These are phyloP conservation scores for Solanum paucissectum DNA, from an alignment of 257 asterid species.

Conservation along the genomic window DNA sequence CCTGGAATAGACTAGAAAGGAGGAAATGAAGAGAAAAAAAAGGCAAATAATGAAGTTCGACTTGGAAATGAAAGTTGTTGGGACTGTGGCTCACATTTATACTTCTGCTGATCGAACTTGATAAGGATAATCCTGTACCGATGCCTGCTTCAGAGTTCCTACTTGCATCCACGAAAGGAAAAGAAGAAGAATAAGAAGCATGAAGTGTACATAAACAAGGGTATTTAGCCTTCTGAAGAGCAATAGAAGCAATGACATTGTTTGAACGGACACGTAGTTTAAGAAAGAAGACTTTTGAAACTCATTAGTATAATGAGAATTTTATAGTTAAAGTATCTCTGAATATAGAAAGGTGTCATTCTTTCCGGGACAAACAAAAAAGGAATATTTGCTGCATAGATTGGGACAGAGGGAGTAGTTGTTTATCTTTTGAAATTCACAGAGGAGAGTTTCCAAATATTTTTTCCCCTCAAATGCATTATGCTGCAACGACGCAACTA, in stretches of 20 bases:
- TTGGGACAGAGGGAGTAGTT: background rate
- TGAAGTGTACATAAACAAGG: background rate
- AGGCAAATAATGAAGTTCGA: background rate
- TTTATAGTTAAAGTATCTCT: background rate
- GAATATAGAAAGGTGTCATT: background rate
- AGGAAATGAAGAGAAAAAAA: background rate
- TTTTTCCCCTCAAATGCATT: background rate
- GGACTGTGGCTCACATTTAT: background rate
- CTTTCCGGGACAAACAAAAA: background rate
- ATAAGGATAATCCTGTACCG: background rate
- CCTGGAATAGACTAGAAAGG: background rate
- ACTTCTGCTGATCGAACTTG: background rate
- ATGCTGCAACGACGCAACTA: background rate
- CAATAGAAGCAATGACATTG: background rate
- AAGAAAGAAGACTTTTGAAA: background rate
- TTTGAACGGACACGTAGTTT: background rate
- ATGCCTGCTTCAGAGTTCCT: background rate
- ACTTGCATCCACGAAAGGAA: background rate
- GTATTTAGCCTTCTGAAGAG: background rate
- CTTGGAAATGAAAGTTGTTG: background rate
- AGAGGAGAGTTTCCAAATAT: background rate
- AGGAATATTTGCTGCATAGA: background rate
- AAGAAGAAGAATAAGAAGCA: background rate
- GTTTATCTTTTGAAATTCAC: background rate
- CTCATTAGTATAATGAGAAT: background rate